phyloP scores from a whole-genome alignment of 495 filamentous ascomycete species.

The Cenococcum geophilum region DNA sequence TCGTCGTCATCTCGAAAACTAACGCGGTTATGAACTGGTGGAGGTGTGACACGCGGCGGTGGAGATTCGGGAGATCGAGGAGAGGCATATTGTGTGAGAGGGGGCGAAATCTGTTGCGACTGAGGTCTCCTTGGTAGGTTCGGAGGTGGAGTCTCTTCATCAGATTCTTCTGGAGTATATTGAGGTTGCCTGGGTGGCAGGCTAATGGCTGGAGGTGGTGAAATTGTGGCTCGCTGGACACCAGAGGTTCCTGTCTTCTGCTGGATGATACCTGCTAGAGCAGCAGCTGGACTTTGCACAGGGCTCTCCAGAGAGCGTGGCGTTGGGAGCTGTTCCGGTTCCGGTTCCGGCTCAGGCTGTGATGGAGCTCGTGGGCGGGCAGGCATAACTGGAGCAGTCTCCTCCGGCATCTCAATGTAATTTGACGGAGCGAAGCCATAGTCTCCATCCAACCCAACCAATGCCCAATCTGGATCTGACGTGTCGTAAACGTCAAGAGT shows the following conservation, averaged over 20 bases:
- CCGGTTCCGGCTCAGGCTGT: constrained; percentile 26
- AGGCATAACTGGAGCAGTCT: constrained; percentile 36
- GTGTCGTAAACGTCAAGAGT: constrained; percentile 78
- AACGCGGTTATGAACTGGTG: constrained; percentile 46
- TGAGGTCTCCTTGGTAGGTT: constrained; percentile 63
- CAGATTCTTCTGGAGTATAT: constrained; percentile 55
- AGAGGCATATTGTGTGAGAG: constrained; percentile 49
- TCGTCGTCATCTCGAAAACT: constrained; percentile 30
- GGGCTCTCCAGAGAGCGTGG: constrained; percentile 32
- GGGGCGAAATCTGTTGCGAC: constrained; percentile 52
- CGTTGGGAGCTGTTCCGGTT: constrained; percentile 32
- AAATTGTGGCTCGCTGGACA: constrained; percentile 38
- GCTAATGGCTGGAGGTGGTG: constrained; percentile 41
- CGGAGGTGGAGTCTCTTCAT: constrained; percentile 55
- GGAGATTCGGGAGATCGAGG: constrained; percentile 38
- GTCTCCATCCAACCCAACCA: constrained; percentile 77
- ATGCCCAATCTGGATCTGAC: constrained; percentile 92
- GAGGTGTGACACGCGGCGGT: constrained; percentile 47
- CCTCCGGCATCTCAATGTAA: constrained; percentile 71
- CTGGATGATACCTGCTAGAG: constrained; percentile 66
- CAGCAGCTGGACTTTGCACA: constrained; percentile 58
- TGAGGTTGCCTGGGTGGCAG: constrained; percentile 43
- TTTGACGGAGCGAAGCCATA: constrained; percentile 97
- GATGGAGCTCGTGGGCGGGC: constrained; percentile 25
- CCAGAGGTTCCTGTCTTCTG: constrained; percentile 42